Evolutionary conservation across 225 moss, liverwort and hornwort genomes (phyloP).

Genomic region (Pleurozium schreberi): DNA sequence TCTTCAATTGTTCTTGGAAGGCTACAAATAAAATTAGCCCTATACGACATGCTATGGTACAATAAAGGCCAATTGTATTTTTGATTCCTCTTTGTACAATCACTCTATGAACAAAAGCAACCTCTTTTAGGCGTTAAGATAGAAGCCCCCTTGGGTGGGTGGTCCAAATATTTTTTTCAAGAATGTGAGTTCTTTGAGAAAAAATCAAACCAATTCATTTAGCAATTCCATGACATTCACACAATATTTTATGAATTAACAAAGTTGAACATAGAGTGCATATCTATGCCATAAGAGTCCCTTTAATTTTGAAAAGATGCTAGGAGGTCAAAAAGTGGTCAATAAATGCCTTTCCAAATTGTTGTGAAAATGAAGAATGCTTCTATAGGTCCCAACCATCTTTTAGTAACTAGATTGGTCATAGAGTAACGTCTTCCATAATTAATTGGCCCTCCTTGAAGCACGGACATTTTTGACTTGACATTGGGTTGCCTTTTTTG

Average conservation of each 20-base stretch:
- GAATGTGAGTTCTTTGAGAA: no score
- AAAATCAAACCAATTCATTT: neutral
- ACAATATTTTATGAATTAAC: neutral
- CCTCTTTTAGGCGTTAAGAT: neutral
- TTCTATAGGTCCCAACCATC: no score
- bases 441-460: rapidly evolving
- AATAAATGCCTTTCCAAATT: neutral
- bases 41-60: no score
- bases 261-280: neutral
- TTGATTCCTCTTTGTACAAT: no score
- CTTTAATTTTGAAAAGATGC: rapidly evolving
- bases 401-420: neutral
- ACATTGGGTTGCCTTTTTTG: neutral
- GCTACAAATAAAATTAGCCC: no score
- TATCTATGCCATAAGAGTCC: rapidly evolving
- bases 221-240: neutral
- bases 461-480: no score
- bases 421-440: rapidly evolving
- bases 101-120: no score
- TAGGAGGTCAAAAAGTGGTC: neutral
- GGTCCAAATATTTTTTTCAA: neutral
- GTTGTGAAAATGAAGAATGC: neutral
- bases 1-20: no score
- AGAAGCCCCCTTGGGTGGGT: rapidly evolving
- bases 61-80: no score